A percentile compares a stretch with the other conserved stretches of the same genome.
Evolutionary conservation across 1,139 yeast species (phyloP).

Genomic region (Geotrichum histeridarum): DNA sequence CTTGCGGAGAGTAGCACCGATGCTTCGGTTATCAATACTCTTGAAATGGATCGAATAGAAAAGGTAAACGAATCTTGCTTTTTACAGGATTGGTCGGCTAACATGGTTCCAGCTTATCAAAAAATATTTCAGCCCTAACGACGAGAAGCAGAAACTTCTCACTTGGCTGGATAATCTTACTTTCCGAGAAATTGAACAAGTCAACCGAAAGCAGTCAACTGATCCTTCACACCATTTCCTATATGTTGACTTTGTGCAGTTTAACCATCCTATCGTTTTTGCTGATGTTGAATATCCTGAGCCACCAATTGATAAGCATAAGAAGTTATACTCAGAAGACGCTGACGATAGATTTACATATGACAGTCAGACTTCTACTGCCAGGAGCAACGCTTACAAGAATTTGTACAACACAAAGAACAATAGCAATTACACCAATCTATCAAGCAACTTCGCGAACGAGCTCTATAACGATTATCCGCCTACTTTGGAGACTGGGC

Average conservation of each 20-base stretch:
- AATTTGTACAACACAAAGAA: conserved; percentile 8
- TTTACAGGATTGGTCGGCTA: not conserved
- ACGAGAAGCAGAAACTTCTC: conserved; percentile 54
- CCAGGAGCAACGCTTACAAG: conserved; percentile 8
- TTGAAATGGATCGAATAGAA: conserved; percentile 46
- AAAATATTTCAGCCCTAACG: conserved; percentile 47
- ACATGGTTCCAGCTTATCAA: conserved; percentile 42
- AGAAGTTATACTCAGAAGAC: conserved; percentile 8
- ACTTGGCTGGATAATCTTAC: conserved; percentile 77
- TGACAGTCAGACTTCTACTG: conserved; percentile 1
- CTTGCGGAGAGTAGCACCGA: conserved; percentile 31
- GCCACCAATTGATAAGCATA: conserved; percentile 28
- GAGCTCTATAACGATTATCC: conserved; percentile 18
- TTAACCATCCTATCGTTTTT: conserved; percentile 76
- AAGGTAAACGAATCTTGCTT: conserved; percentile 18
- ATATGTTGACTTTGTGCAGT: conserved; percentile 66
- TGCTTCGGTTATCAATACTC: conserved; percentile 29
- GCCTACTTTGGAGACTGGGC: conserved; percentile 22
- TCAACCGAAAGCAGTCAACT: conserved; percentile 35
- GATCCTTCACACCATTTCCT: conserved; percentile 43
- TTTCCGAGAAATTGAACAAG: conserved; percentile 51
- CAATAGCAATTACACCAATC: not conserved
- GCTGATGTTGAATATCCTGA: conserved; percentile 51
- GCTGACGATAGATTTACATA: conserved; percentile 4
- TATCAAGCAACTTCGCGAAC: conserved; percentile 10